Conservation (phyloP, 129 eudicot genomes). For the sunflower (Helianthus annuus) region DNA sequence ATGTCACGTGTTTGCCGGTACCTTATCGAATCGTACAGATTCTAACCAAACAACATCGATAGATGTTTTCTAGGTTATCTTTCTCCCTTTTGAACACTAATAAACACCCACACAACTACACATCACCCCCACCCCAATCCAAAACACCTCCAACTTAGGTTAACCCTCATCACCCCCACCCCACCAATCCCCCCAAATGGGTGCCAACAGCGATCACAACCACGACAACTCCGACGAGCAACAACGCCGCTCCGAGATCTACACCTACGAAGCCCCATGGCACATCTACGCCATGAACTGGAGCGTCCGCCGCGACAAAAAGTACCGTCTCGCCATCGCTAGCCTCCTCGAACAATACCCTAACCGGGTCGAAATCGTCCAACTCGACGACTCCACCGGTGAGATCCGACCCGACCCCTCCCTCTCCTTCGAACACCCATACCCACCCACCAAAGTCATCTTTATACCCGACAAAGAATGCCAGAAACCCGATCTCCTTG, state of each 20-base stretch:
- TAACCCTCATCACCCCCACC: no score
- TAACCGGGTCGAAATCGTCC: conserved; percentile 92
- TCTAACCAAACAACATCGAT: no score
- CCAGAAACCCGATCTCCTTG: conserved; percentile 82
- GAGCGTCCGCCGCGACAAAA: conserved; percentile 93
- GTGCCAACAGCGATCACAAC: conserved; percentile 54
- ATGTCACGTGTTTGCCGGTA: no score
- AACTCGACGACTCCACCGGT: conserved; percentile 87
- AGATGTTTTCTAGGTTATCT: no score
- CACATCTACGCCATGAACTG: conserved; percentile 98
- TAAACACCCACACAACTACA: no score
- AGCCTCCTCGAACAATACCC: conserved; percentile 78
- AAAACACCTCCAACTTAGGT: no score
- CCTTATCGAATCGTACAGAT: no score
- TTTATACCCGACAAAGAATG: conserved; percentile 95
- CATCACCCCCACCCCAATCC: no score
- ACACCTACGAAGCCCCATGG: conserved; percentile 99
- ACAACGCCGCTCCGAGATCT: conserved; percentile 91
- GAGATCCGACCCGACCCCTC: conserved; percentile 80
- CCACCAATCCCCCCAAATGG: conserved; percentile 34
- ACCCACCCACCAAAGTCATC: conserved; percentile 86
- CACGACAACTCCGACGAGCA: conserved; percentile 82
- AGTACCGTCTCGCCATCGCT: conserved; percentile 90
- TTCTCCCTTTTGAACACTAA: no score
- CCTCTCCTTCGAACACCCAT: conserved; percentile 87